Conservation (phyloP, 1,284 basidiomycete species). For the Abortiporus biennis region DNA sequence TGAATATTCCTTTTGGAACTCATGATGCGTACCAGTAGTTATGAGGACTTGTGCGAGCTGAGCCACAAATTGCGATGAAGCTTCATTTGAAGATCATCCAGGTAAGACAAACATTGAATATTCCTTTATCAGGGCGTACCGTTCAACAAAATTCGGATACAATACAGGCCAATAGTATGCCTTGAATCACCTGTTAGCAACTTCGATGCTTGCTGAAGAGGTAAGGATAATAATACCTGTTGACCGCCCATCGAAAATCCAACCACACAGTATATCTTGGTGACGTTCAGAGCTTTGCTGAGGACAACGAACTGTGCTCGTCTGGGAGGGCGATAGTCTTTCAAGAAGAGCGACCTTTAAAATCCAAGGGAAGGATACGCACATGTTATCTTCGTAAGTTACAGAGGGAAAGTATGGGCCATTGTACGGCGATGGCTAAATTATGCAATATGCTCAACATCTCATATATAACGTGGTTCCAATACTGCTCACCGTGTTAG, state of each 20-base stretch:
- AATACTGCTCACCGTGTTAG: conserved; percentile 51
- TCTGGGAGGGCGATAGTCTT: too few relatives aligned
- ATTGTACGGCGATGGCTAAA: conserved; percentile 6
- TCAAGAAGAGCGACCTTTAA: too few relatives aligned
- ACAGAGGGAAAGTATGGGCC: conserved; percentile 13
- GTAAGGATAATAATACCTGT: conserved; percentile 33
- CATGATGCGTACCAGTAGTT: conserved; percentile 46
- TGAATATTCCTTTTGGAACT: too few relatives aligned
- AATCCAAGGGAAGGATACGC: too few relatives aligned
- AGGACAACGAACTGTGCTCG: conserved; percentile 54
- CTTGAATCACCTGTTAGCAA: conserved; percentile 23
- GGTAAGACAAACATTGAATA: too few relatives aligned
- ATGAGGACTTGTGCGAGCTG: conserved; percentile 55
- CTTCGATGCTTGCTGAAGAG: background rate
- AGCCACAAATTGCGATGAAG: conserved; percentile 49
- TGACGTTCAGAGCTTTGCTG: conserved; percentile 40
- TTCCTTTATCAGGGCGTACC: too few relatives aligned
- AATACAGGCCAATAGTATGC: conserved; percentile 58
- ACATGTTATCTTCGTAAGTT: conserved; percentile 56
- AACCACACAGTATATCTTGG: conserved; percentile 43
- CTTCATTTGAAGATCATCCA: too few relatives aligned
- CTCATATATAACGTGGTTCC: too few relatives aligned
- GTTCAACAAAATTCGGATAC: conserved; percentile 52
- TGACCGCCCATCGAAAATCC: conserved; percentile 63
- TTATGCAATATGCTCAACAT: too few relatives aligned